A percentile compares a stretch with the other conserved stretches of the same genome.
Evolutionary conservation across 148 eudicot genomes (phyloP).

Genomic region (Cornus kousa): DNA sequence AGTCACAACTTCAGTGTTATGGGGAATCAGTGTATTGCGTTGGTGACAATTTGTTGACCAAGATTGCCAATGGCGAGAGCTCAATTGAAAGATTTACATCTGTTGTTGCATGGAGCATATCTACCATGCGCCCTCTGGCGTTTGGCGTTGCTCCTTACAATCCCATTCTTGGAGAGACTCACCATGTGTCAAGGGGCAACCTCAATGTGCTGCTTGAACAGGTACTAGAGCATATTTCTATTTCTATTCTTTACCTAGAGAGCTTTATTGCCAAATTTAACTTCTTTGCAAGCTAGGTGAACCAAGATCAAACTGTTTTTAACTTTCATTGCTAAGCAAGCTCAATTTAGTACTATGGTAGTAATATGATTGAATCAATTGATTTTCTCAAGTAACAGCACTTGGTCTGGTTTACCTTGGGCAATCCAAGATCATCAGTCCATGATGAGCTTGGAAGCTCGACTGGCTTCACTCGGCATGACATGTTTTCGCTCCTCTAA

Average conservation of each 20-base stretch:
- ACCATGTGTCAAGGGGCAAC: conserved; percentile 68
- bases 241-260: not conserved
- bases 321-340: no score
- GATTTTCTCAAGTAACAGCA: no score
- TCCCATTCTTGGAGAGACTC: conserved; percentile 88
- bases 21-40: conserved; percentile 68
- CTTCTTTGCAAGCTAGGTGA: no score
- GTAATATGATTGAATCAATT: no score
- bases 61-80: conserved; percentile 43
- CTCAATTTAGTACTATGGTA: no score
- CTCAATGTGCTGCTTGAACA: conserved; percentile 79
- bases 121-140: conserved; percentile 56
- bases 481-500: no score
- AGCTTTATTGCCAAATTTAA: no score
- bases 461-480: no score
- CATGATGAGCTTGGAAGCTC: no score
- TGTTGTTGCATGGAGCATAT: conserved; percentile 71
- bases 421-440: no score
- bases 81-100: conserved; percentile 45
- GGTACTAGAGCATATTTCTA: conserved; percentile 27
- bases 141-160: conserved; percentile 83
- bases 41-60: conserved; percentile 43
- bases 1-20: conserved; percentile 75
- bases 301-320: no score
- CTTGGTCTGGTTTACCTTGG: no score